Evolutionary conservation across 768 basidiomycete species (phyloP), one percentile per base, ranked within the genome.

Genomic region (Podaxis sp.): DNA sequence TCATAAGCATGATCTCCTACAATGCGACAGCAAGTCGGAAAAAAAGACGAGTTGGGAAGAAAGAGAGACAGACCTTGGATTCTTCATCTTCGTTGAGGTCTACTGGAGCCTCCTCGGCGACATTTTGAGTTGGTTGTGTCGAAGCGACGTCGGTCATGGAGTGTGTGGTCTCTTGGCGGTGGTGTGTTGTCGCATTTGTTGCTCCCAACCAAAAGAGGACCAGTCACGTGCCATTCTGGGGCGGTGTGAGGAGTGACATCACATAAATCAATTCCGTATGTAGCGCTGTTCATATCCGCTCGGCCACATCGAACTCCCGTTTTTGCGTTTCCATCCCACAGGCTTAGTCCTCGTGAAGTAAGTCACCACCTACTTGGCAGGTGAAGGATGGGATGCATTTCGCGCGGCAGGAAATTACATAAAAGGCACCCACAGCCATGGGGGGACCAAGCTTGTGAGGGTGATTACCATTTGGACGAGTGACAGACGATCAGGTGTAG

Each of bases 1-100:
- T 94, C 93, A 95, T 95, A 68, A 91, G 83, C 71, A 86, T 79
- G 60, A 95, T 90, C 82, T 95, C 93, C 89, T 93, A 70, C n/a
- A 69, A 64, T 25, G 22, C 22, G 33, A 54, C 2, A 47, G 22
- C 33, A 12, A 67, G 41, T 17, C 33, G 66, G 40, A 63, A 58
- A 69, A n/a, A 64, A 60, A 57, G 54, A 65, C 66, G 64, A 59
- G 65, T 63, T 33, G 43, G 49, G 47, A 65, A 40, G 57, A 63
- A 50, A 55, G 59, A n/a, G 53, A 27, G 36, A 52, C 66, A 66
- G 63, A 85, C 86, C 77, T 86, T 85, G 22, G 85, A 81, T 68
- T 88, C 86, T 1, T 80, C 85, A 61, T 88, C 87, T 63, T 88
- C 87, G 1, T 77, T 80, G 76, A 87, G 84, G 60, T 88, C 85